A percentile compares a stretch with the other conserved stretches of the same genome.
Evolutionary conservation across 345 rosid genomes (phyloP).

Genomic region (Salix caprea): DNA sequence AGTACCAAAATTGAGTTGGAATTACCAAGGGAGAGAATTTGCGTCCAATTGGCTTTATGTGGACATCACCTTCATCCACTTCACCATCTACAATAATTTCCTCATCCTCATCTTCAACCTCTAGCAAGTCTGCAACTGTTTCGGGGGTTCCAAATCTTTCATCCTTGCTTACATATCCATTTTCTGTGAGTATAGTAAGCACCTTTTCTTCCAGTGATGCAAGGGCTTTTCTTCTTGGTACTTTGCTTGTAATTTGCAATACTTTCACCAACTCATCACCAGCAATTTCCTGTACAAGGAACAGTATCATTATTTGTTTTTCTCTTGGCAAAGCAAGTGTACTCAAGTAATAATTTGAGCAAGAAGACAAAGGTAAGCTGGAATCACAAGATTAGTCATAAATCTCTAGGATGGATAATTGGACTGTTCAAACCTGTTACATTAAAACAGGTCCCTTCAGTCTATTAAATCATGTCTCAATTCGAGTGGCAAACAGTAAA

Average conservation of each 20-base stretch:
- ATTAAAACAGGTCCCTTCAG: conserved; percentile 2
- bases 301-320: not conserved
- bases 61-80: conserved; percentile 98
- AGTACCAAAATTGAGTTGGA: conserved; percentile 7
- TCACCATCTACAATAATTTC: conserved; percentile 96
- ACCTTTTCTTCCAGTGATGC: conserved; percentile 76
- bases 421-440: not conserved
- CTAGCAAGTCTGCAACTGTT: conserved; percentile 58
- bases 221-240: conserved; percentile 89
- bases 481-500: not conserved
- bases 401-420: not conserved
- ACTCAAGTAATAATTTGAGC: not conserved
- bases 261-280: conserved; percentile 69
- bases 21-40: conserved; percentile 71
- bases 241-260: conserved; percentile 74
- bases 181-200: conserved; percentile 67
- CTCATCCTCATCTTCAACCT: conserved; percentile 96
- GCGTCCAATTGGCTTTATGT: conserved; percentile 74
- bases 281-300: conserved; percentile 63
- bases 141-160: conserved; percentile 48
- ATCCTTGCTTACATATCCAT: conserved; percentile 75
- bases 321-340: not conserved
- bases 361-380: not conserved
- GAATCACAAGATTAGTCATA: not conserved
- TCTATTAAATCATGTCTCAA: not conserved